Evolutionary conservation across 2,329 filamentous ascomycete species (phyloP).

Genomic region (Fusarium poae): DNA sequence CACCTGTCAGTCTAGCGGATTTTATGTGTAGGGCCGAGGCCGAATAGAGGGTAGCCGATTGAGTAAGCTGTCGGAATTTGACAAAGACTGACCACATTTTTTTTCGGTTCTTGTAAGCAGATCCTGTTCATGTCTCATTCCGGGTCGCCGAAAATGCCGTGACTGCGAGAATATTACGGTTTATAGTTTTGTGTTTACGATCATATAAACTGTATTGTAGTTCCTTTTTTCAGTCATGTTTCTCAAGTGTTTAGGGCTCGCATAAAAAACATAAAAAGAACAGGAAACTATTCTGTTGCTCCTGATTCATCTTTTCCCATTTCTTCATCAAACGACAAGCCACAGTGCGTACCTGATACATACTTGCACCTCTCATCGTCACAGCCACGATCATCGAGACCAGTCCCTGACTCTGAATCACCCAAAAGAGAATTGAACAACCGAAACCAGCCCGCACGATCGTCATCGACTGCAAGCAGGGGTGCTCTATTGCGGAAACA

Average conservation of each 20-base stretch:
- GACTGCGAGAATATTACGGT: neutral
- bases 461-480: constrained; percentile 38
- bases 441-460: constrained; percentile 41
- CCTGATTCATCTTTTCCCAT: constrained; percentile 1
- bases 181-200: neutral
- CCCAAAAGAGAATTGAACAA: constrained; percentile 23
- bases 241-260: neutral
- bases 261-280: neutral
- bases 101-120: constrained; percentile 29
- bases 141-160: constrained; percentile 29
- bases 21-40: constrained; percentile 33
- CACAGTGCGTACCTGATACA: constrained; percentile 21
- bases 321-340: neutral
- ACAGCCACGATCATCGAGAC: constrained; percentile 34
- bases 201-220: constrained; percentile 31
- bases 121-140: constrained; percentile 5
- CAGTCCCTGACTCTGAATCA: constrained; percentile 14
- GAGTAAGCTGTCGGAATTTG: constrained; percentile 36
- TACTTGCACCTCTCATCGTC: constrained; percentile 9
- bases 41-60: constrained; percentile 29
- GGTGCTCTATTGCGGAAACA: constrained; percentile 15
- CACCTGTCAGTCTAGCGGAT: constrained; percentile 32
- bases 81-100: constrained; percentile 12
- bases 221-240: constrained; percentile 7
- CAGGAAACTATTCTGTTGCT: too few relatives aligned